phyloP scores from a whole-genome alignment of 108 stramenopile species.

The Nitzschia sp. region DNA sequence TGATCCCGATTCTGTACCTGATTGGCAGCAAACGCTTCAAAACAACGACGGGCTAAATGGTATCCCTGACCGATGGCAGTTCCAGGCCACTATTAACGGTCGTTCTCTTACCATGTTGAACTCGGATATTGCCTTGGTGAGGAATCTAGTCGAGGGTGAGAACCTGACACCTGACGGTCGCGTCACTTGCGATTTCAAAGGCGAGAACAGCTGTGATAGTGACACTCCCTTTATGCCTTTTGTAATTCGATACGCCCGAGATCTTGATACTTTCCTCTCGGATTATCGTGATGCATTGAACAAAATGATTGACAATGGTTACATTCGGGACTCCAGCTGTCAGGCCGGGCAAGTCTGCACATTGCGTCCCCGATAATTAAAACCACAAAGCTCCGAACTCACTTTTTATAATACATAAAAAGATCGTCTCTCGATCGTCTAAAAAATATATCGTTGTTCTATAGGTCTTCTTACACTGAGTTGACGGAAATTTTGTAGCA shows the following conservation, averaged over 20 bases:
- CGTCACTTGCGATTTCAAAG: conserved; percentile 20
- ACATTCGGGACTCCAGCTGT: not conserved
- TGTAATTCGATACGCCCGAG: conserved; percentile 11
- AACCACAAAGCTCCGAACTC: no score
- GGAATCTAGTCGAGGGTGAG: conserved; percentile 24
- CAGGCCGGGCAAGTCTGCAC: not conserved
- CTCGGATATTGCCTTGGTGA: conserved; percentile 39
- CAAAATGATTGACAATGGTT: conserved; percentile 33
- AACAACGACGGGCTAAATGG: not conserved
- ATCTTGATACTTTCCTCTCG: conserved; percentile 9
- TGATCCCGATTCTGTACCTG: not conserved
- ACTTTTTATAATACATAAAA: no score
- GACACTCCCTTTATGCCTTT: conserved; percentile 31
- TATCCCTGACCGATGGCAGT: conserved; percentile 41
- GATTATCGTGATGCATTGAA: conserved; percentile 36
- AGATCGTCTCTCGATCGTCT: no score
- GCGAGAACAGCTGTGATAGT: conserved; percentile 4
- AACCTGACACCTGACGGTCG: conserved; percentile 5
- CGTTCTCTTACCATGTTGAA: conserved; percentile 31
- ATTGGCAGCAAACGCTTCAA: not conserved
- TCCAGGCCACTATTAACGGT: conserved; percentile 11
- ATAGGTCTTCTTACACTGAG: conserved; percentile 49
- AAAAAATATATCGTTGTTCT: no score
- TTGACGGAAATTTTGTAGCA: conserved; percentile 73
- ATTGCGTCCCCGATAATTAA: no score